These are phyloP conservation scores for Penstemon newberryi DNA, from an alignment of 257 asterid genomes.

Conservation along the genomic window DNA sequence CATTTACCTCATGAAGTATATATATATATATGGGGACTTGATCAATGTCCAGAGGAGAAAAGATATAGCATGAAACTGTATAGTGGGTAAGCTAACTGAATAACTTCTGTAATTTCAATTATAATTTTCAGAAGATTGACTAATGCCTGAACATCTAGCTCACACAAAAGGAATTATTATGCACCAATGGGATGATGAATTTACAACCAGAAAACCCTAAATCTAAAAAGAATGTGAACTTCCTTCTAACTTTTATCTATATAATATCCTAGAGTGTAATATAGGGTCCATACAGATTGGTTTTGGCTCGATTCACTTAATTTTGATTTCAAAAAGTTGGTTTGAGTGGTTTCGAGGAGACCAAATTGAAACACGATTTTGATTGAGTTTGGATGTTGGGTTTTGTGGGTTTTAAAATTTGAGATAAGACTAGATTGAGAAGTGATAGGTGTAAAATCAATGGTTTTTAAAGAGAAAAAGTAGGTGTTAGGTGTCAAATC, in stretches of 20 bases:
- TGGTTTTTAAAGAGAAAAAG: too few species aligned
- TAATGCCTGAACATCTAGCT: constrained; percentile 20
- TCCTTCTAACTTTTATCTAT: neutral
- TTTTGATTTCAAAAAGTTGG: too few species aligned
- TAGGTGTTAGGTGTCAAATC: too few species aligned
- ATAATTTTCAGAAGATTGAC: constrained; percentile 14
- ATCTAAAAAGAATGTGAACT: constrained; percentile 1
- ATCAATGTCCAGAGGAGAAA: constrained; percentile 11
- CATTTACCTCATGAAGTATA: neutral
- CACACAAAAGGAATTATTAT: neutral
- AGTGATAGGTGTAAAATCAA: too few species aligned
- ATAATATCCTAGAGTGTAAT: neutral
- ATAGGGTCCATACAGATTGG: too few species aligned
- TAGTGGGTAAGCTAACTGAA: constrained; percentile 4
- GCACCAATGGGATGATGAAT: constrained; percentile 7
- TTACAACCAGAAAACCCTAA: neutral
- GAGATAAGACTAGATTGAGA: too few species aligned
- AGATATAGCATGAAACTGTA: constrained; percentile 1
- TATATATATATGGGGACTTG: neutral
- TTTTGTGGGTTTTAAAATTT: too few species aligned
- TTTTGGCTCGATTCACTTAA: too few species aligned
- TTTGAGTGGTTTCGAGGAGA: too few species aligned
- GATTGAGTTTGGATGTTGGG: too few species aligned
- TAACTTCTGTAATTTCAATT: constrained; percentile 14
- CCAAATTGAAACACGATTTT: too few species aligned